Evolutionary conservation across 345 rosid species (phyloP), one percentile per base, ranked within the genome.

Genomic region (Populus alba): DNA sequence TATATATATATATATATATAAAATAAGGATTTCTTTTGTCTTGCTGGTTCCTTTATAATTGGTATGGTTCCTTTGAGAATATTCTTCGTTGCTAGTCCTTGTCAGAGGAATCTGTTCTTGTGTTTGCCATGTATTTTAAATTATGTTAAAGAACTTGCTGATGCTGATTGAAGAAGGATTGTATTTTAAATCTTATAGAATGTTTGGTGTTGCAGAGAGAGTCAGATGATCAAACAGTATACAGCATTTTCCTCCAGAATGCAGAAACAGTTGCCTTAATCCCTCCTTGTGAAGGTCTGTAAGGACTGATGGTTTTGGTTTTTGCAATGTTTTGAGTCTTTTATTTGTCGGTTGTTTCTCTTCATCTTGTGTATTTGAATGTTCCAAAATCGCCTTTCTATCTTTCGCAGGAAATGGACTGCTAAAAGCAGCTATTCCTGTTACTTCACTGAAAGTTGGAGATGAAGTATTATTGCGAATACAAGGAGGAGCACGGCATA

Each of bases 401-500:
- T 77, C 33, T 78, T 72, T 74, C 83, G 78, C 87, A 90, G 97
- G 83, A 79, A 87, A 80, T 62, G 82, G 71, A 68, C 27, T 25
- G 70, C 66, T 71, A 23, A 79, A 72, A 76, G 84, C 85, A 57
- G 88, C 88, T 6, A 79, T 91, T 77, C 94, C 94, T 1, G 92
- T 91, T 75, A 91, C 97, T 45, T 87, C 90, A 27, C 82, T 95
- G 39, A 91, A 90, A 77, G 87, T 78, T 7, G 97, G 97, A 45
- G 90, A 93, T 71, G 90, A 87, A 72, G 78, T 90, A 72, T 63
- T 90, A 79, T 80, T 92, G 81, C 86, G 89, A 76, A 62, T 86
- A 39, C 95, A 91, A 66, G 97, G 98, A 39, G 94, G 88, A 0
- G 97, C 94, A 17, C 94, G 95, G 8, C 98, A 95, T 70, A 95